A percentile compares a stretch with the other conserved stretches of the same genome.
These are phyloP conservation scores for Hymenoscyphus albidus DNA, from an alignment of 2,329 filamentous ascomycete species.

Conservation along the genomic window DNA sequence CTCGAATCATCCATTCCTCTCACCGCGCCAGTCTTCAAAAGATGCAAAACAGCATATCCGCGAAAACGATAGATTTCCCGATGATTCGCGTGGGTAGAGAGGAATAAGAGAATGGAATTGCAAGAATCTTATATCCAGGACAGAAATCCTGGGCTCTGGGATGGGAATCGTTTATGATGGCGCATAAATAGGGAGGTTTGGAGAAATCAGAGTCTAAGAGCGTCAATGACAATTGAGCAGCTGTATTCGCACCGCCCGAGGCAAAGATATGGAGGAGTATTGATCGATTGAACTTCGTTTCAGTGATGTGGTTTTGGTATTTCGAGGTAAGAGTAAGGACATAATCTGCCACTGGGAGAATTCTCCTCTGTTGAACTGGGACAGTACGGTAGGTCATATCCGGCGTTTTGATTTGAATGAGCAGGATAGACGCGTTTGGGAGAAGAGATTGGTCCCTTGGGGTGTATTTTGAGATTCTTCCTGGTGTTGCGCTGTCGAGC, in stretches of 20 bases:
- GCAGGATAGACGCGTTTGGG: not conserved
- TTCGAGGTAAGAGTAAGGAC: not conserved
- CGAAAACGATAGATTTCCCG: not conserved
- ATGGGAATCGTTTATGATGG: not conserved
- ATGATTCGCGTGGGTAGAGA: not conserved
- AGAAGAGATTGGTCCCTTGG: not conserved
- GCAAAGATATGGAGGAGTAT: slow-evolving; percentile 1
- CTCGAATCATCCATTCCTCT: not conserved
- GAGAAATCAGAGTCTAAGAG: not conserved
- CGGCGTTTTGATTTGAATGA: slow-evolving; percentile 7
- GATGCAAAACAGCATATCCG: not conserved
- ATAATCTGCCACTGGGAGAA: not conserved
- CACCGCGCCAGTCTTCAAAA: not conserved
- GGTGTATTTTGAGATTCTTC: slow-evolving; percentile 7
- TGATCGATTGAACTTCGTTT: not conserved
- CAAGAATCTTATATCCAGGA: not conserved
- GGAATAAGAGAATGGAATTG: not conserved
- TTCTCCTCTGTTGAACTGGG: not conserved
- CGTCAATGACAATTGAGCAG: not conserved
- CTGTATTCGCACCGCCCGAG: not conserved
- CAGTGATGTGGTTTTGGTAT: not conserved
- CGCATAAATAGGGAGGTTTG: not conserved
- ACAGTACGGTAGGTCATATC: slow-evolving; percentile 8
- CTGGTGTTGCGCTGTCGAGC: slow-evolving; percentile 1
- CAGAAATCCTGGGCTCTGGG: slow-evolving; percentile 5